Evolutionary conservation across 2,329 filamentous ascomycete species (phyloP).

Genomic region (Claviceps humidiphila): DNA sequence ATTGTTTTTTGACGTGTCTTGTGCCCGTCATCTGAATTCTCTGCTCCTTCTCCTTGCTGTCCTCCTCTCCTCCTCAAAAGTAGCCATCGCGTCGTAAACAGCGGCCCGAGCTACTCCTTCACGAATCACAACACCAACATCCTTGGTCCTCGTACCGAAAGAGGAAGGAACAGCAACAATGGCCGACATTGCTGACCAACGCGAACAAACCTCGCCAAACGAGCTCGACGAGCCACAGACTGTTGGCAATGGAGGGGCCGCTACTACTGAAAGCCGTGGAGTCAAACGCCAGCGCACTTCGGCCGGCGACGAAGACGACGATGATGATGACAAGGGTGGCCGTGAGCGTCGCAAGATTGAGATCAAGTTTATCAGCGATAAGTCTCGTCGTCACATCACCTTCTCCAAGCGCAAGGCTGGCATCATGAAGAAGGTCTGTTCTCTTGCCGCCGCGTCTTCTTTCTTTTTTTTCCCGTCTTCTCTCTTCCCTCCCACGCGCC

Average conservation of each 20-base stretch:
- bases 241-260: conserved; percentile 59
- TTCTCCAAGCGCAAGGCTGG: conserved; percentile 99
- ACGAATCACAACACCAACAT: not conserved
- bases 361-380: conserved; percentile 99
- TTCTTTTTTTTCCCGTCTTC: not conserved
- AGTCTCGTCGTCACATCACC: conserved; percentile 97
- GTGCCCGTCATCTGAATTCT: conserved; percentile 1
- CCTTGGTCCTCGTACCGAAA: not conserved
- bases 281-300: conserved; percentile 80
- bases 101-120: conserved; percentile 2
- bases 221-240: conserved; percentile 61
- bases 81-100: conserved; percentile 1
- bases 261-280: conserved; percentile 59
- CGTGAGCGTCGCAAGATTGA: conserved; percentile 99
- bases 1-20: conserved; percentile 1
- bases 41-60: not conserved
- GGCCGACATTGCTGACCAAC: conserved; percentile 69
- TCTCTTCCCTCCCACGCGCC: not conserved
- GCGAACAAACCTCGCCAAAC: conserved; percentile 62
- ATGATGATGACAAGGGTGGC: conserved; percentile 93
- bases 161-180: conserved; percentile 26
- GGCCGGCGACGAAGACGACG: conserved; percentile 83
- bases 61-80: not conserved
- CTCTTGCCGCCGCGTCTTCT: not conserved
- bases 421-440: conserved; percentile 98